These are phyloP conservation scores for Vigna nakashimae DNA, from an alignment of 306 rosid species.

Conservation along the genomic window DNA sequence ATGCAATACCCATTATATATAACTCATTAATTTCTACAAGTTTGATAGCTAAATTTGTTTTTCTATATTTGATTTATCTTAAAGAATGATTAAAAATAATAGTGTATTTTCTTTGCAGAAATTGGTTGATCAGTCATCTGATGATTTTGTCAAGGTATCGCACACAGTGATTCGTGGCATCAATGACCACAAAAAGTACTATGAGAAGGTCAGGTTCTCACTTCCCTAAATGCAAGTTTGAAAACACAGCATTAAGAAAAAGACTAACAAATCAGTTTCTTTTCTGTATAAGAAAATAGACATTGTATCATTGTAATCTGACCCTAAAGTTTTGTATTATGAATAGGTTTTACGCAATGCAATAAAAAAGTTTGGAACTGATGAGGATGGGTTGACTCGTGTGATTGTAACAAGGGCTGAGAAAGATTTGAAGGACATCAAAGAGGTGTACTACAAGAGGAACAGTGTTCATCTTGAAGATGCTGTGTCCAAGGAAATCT, in stretches of 20 bases:
- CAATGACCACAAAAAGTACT: conserved; percentile 79
- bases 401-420: conserved; percentile 87
- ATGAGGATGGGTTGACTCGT: conserved; percentile 77
- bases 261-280: too few species aligned
- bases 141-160: conserved; percentile 63
- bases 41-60: too few species aligned
- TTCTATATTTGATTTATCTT: too few species aligned
- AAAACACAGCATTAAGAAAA: neutral
- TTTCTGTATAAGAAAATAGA: neutral
- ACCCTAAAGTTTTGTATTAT: neutral
- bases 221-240: neutral
- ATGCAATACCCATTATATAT: neutral
- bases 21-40: neutral
- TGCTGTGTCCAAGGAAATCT: conserved; percentile 66
- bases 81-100: too few species aligned
- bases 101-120: conserved; percentile 43
- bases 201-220: conserved; percentile 69
- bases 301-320: too few species aligned
- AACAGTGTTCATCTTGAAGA: conserved; percentile 77
- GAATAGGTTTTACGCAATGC: conserved; percentile 68
- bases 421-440: conserved; percentile 76
- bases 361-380: conserved; percentile 59
- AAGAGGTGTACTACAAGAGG: conserved; percentile 79
- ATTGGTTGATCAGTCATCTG: conserved; percentile 57
- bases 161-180: conserved; percentile 70